Base-by-base conservation (phyloP, 1,284 basidiomycete genomes). In the Malassezia equina region DNA sequence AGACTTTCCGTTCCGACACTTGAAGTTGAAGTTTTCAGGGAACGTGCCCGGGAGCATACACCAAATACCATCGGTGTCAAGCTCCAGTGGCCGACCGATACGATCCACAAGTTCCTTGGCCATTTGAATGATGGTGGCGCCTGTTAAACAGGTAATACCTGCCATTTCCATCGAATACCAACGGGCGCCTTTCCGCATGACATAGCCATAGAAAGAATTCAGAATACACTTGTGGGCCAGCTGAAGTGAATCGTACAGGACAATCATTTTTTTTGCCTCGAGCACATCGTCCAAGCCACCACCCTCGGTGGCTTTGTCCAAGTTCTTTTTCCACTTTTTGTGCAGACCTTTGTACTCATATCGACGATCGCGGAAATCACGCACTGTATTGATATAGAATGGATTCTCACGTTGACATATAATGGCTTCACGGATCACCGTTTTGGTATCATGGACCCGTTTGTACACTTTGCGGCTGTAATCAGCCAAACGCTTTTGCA, bases 141-240 rank as follows among this genome's bases (percentile, higher is more conserved):
- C 94, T 0, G 94, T 98, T 45, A 98, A 79, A 78, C 94, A 99
- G 8, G 94, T 99, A 67, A 99, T 96, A 19, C 94, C 94, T 0
- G 94, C 94, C 94, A 99, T 99, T 78, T 99, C 94, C 94, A 99
- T 98, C 33, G 91, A 96, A 77, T 98, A 93, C 94, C 94, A 99
- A 21, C 94, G 81, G 15, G 94, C 94, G 55, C 94, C 94, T 75
- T 99, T 99, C 33, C 93, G 85, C 94, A 98, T 99, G 75, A 99
- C 94, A 71, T 98, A 99, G 45, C 94, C 94, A 76, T 98, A 98
- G 81, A 98, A 98, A 3, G 93, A 96, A 79, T 99, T 98, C 66
- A 99, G 83, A 75, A 98, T 99, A 77, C 90, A 96, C 80, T 99
- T 98, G 81, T 99, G 94, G 4, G 94, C 94, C 15, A 99, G 84